Evolutionary conservation across 306 rosid species (phyloP).

Genomic region (Rubus parviflorus): DNA sequence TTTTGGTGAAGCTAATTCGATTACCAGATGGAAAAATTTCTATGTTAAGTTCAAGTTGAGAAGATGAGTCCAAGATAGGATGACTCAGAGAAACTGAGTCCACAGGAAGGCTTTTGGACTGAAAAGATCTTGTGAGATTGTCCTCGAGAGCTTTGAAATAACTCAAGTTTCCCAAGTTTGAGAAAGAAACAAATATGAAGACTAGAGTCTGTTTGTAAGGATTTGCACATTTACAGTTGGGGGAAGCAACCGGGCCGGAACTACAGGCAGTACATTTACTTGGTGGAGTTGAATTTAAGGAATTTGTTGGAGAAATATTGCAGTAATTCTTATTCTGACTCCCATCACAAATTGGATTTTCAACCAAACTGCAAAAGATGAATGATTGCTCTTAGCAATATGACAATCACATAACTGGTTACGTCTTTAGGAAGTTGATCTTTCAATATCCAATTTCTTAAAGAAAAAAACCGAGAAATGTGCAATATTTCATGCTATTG

Average conservation of each 20-base stretch:
- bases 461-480: no score
- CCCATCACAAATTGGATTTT: constrained; percentile 47
- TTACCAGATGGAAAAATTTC: constrained; percentile 46
- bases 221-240: constrained; percentile 62
- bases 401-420: no score
- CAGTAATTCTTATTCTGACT: constrained; percentile 33
- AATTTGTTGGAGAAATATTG: constrained; percentile 15
- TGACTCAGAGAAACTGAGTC: constrained; percentile 48
- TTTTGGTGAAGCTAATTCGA: constrained; percentile 40
- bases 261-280: constrained; percentile 46
- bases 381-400: no score
- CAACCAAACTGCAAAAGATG: constrained; percentile 42
- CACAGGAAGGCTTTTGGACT: constrained; percentile 27
- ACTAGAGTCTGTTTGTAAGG: constrained; percentile 55
- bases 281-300: constrained; percentile 25
- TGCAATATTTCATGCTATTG: not conserved
- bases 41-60: constrained; percentile 41
- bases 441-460: no score
- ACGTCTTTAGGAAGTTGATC: no score
- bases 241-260: constrained; percentile 40
- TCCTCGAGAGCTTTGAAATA: constrained; percentile 31
- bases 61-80: constrained; percentile 20
- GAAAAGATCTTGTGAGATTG: constrained; percentile 17
- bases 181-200: constrained; percentile 60
- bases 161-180: constrained; percentile 34